phyloP scores from a whole-genome alignment of 1,139 yeast genomes.

The Hansenula sp. region DNA sequence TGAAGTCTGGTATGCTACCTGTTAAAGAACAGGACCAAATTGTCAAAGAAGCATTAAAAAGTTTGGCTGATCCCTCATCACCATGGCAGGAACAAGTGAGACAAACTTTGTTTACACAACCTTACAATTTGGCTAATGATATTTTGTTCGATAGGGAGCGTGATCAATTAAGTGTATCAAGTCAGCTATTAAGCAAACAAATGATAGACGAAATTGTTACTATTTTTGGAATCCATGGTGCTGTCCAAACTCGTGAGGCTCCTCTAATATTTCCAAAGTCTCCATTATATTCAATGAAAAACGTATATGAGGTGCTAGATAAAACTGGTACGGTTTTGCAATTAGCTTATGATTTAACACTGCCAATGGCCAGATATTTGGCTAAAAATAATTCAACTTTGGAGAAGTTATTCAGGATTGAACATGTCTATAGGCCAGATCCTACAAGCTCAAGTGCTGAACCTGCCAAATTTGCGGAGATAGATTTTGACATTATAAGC shows the following conservation, averaged over 20 bases:
- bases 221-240: conserved; percentile 80
- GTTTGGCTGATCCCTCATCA: conserved; percentile 83
- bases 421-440: conserved; percentile 74
- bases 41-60: conserved; percentile 80
- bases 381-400: conserved; percentile 56
- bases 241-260: conserved; percentile 63
- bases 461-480: conserved; percentile 75
- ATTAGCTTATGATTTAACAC: conserved; percentile 80
- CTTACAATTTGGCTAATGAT: conserved; percentile 78
- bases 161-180: conserved; percentile 26
- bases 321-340: conserved; percentile 83
- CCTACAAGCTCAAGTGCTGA: conserved; percentile 52
- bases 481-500: conserved; percentile 79
- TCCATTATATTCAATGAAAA: conserved; percentile 57
- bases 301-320: conserved; percentile 77
- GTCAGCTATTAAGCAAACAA: conserved; percentile 32
- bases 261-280: conserved; percentile 77
- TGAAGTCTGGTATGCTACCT: conserved; percentile 80
- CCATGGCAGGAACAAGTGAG: conserved; percentile 94
- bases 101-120: conserved; percentile 76
- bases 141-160: conserved; percentile 63
- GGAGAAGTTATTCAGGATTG: conserved; percentile 68
- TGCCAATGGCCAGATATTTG: conserved; percentile 82
- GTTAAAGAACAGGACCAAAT: conserved; percentile 87
- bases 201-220: conserved; percentile 52